Conservation (phyloP, 768 basidiomycete genomes). For the Sporobolomyces phaffii region DNA sequence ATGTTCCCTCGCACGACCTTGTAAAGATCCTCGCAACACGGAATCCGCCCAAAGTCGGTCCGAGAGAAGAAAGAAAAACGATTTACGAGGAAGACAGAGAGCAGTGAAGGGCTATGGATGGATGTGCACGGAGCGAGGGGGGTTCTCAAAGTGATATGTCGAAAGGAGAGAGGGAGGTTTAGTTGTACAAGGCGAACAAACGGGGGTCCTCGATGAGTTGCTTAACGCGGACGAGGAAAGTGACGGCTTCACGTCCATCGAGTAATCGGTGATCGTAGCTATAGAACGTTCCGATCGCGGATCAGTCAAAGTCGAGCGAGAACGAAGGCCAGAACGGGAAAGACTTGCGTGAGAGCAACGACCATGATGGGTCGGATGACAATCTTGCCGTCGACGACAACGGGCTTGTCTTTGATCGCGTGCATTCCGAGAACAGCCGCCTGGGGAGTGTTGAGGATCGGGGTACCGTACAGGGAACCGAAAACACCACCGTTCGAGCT, state of each 20-base stretch:
- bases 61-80: too few relatives aligned
- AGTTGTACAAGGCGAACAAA: conserved; percentile 34
- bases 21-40: too few relatives aligned
- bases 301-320: not conserved
- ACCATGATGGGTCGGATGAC: conserved; percentile 97
- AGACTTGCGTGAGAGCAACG: conserved; percentile 50
- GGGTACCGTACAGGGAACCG: conserved; percentile 93
- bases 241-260: conserved; percentile 90
- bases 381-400: conserved; percentile 92
- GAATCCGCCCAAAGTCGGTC: too few relatives aligned
- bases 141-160: not conserved
- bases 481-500: conserved; percentile 99
- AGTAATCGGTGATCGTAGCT: conserved; percentile 94
- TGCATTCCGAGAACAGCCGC: conserved; percentile 96
- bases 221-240: conserved; percentile 91
- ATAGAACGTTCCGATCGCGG: conserved; percentile 52
- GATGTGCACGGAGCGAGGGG: not conserved
- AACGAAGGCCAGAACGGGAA: not conserved
- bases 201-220: conserved; percentile 90
- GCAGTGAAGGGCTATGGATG: too few relatives aligned
- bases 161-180: not conserved
- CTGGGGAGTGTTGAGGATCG: conserved; percentile 96
- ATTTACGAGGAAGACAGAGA: too few relatives aligned
- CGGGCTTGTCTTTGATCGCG: conserved; percentile 67
- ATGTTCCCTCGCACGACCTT: too few relatives aligned